Conservation (phyloP, 2,329 filamentous ascomycete genomes). For the Thielaviopsis musarum region DNA sequence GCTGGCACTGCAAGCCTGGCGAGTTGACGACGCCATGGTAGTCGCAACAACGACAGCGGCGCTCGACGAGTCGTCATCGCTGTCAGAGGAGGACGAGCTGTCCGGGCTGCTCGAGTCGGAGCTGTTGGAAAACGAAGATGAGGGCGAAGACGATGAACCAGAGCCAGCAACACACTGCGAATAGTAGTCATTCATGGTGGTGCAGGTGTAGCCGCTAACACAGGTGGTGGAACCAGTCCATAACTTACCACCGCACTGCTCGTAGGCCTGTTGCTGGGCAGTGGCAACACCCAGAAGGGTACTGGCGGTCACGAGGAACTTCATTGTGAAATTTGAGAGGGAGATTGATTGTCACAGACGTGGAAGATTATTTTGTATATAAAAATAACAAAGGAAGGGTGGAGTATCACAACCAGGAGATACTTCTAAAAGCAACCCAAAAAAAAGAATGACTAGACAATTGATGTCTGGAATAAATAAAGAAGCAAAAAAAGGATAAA, state of each 20-base stretch:
- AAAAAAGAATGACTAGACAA: not conserved
- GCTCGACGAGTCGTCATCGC: too few species aligned
- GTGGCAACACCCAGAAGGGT: not conserved
- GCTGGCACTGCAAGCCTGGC: not conserved
- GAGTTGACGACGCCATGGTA: too few species aligned
- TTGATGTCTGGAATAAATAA: not conserved
- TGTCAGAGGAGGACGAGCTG: too few species aligned
- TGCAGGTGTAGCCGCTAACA: slow-evolving; percentile 21
- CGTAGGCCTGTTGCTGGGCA: not conserved
- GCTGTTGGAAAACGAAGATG: not conserved
- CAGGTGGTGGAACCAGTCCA: slow-evolving; percentile 23
- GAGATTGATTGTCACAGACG: not conserved
- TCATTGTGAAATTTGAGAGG: not conserved
- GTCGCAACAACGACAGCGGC: not conserved
- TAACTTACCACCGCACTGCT: slow-evolving; percentile 23
- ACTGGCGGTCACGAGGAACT: not conserved
- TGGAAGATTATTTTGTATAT: not conserved
- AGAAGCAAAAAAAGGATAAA: not conserved
- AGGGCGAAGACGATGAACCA: not conserved
- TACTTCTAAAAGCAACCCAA: not conserved
- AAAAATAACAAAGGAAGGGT: not conserved
- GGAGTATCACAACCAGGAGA: not conserved
- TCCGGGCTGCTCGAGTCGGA: not conserved
- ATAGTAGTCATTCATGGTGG: slow-evolving; percentile 24
- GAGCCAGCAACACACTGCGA: slow-evolving; percentile 20